phyloP scores from a whole-genome alignment of 768 basidiomycete genomes.

The Nidula microcarpa region DNA sequence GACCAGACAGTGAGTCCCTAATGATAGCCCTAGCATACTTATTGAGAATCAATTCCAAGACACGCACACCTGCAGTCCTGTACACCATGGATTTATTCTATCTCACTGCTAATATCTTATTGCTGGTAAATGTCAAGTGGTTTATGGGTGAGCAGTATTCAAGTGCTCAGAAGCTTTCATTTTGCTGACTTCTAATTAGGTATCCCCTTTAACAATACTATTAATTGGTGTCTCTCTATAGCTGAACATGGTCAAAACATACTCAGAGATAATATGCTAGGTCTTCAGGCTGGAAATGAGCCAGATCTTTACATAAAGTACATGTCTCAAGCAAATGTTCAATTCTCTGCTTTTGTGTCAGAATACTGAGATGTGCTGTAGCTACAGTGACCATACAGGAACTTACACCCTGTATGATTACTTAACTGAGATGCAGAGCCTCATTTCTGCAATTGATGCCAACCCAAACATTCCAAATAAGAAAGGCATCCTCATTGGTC shows the following conservation, averaged over 20 bases:
- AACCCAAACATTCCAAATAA: slow-evolving; percentile 16
- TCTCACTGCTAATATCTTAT: slow-evolving; percentile 57
- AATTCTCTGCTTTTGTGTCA: slow-evolving; percentile 1
- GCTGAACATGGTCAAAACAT: slow-evolving; percentile 58
- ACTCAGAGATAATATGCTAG: slow-evolving; percentile 63
- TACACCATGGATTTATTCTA: slow-evolving; percentile 67
- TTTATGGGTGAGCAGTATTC: slow-evolving; percentile 40
- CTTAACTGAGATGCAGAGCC: slow-evolving; percentile 30
- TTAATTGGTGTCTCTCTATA: slow-evolving; percentile 47
- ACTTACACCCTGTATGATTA: slow-evolving; percentile 41
- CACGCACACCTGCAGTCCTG: slow-evolving; percentile 62
- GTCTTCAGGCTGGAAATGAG: slow-evolving; percentile 73
- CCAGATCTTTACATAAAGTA: slow-evolving; percentile 66
- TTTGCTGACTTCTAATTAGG: slow-evolving; percentile 10
- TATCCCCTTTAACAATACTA: slow-evolving; percentile 66
- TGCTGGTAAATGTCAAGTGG: slow-evolving; percentile 61
- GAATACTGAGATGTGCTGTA: slow-evolving; percentile 2
- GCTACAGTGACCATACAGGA: slow-evolving; percentile 28
- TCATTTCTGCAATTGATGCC: slow-evolving; percentile 18
- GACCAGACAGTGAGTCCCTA: neutral
- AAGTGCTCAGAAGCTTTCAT: neutral
- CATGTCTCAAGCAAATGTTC: neutral
- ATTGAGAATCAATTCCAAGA: slow-evolving; percentile 21
- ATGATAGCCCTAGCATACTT: neutral
- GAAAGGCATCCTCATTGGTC: slow-evolving; percentile 49